phyloP scores from a whole-genome alignment of 2,329 filamentous ascomycete species.

The Exophiala bonariae region DNA sequence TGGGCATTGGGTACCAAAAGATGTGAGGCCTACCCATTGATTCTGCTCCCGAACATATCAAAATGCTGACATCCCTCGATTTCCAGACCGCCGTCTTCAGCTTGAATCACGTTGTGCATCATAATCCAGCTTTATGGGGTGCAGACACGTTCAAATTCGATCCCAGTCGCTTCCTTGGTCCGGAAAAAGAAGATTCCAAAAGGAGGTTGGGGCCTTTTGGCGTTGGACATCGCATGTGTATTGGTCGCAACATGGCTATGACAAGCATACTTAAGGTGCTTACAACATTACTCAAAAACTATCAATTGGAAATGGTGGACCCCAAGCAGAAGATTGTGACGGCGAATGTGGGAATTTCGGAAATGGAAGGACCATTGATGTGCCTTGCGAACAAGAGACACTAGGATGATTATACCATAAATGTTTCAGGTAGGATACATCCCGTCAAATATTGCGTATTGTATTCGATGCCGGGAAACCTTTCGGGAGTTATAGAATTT shows the following conservation, averaged over 20 bases:
- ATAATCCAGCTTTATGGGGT: conserved; percentile 14
- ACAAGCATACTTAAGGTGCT: conserved; percentile 17
- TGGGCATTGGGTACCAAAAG: too few species aligned
- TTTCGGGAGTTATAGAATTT: too few species aligned
- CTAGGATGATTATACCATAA: too few species aligned
- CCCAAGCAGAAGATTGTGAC: conserved; percentile 8
- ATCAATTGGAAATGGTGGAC: conserved; percentile 8
- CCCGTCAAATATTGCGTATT: too few species aligned
- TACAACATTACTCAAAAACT: conserved; percentile 8
- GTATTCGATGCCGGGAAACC: too few species aligned
- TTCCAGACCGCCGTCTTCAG: conserved; percentile 11
- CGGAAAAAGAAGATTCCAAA: conserved; percentile 38
- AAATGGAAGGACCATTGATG: conserved; percentile 15
- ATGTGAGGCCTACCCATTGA: too few species aligned
- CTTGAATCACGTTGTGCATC: conserved; percentile 12
- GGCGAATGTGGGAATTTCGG: conserved; percentile 14
- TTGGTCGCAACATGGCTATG: conserved; percentile 50
- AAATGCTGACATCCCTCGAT: too few species aligned
- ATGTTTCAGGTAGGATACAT: too few species aligned
- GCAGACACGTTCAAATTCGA: conserved; percentile 34
- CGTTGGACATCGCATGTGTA: conserved; percentile 48
- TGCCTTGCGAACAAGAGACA: too few species aligned
- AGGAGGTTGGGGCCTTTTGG: conserved; percentile 51
- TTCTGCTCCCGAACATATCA: too few species aligned
- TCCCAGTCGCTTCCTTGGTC: conserved; percentile 50